Evolutionary conservation across 73 alveolate species (phyloP).

Genomic region (Symbiodinium natans): DNA sequence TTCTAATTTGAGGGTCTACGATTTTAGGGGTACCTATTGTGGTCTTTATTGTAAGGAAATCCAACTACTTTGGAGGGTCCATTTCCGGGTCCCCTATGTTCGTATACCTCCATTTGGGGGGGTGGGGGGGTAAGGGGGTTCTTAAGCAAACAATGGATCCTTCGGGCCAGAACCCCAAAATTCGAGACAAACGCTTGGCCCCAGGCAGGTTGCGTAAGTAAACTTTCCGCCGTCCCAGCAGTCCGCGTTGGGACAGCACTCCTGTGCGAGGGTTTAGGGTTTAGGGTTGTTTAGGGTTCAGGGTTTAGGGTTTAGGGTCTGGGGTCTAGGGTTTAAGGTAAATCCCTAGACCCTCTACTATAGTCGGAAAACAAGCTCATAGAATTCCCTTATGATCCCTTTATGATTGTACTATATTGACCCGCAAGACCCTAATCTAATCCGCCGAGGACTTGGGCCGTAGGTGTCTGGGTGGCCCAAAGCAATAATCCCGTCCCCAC

Average conservation of each 20-base stretch:
- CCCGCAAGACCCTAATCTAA: neutral
- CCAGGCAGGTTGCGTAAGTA: slow-evolving; percentile 54
- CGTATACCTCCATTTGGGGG: no score
- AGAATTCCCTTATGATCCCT: no score
- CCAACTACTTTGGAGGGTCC: no score
- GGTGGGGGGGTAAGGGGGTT: no score
- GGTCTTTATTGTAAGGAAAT: no score
- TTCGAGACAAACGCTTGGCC: neutral
- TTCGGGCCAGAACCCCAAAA: neutral
- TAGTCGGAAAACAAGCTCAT: neutral
- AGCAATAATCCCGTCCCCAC: neutral
- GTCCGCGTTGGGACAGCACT: slow-evolving; percentile 93
- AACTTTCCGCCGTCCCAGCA: slow-evolving; percentile 75
- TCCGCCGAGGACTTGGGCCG: neutral
- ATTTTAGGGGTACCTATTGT: no score
- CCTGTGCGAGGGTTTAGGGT: neutral
- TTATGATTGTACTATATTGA: no score
- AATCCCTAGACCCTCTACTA: neutral
- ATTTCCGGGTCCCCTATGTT: no score
- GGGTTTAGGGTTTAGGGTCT: neutral
- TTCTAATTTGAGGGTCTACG: no score
- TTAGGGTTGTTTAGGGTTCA: neutral
- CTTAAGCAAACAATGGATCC: no score
- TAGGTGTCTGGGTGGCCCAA: no score
- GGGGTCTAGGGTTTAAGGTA: neutral